Percentiles rank a stretch among this genome's conserved stretches.
These are phyloP conservation scores for Kwoniella botswanensis DNA, from an alignment of 768 basidiomycete species.

Conservation along the genomic window DNA sequence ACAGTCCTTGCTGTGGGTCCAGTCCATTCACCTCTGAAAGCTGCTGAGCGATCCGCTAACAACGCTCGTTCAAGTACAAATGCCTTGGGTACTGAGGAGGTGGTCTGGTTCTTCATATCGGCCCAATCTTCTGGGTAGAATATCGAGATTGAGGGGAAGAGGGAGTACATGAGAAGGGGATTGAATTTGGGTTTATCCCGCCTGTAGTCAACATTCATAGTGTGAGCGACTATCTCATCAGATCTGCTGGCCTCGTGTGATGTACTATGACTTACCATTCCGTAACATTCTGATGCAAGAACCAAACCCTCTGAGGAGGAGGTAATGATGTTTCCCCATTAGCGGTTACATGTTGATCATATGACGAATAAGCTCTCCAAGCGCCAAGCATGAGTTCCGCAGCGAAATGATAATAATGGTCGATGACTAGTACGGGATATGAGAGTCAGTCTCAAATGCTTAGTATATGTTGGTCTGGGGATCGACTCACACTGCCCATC, in stretches of 20 bases:
- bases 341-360: conserved; percentile 51
- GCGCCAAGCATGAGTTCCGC: conserved; percentile 78
- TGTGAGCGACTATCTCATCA: neutral
- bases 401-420: conserved; percentile 85
- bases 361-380: conserved; percentile 67
- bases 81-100: conserved; percentile 56
- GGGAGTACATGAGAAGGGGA: conserved; percentile 73
- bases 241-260: too few species aligned
- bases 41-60: conserved; percentile 75
- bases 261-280: conserved; percentile 46
- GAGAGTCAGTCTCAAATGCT: too few species aligned
- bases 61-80: conserved; percentile 76
- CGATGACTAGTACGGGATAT: conserved; percentile 62
- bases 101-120: conserved; percentile 64
- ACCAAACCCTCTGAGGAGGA: conserved; percentile 71
- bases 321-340: conserved; percentile 61
- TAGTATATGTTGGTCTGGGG: too few species aligned
- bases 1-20: conserved; percentile 72
- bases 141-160: conserved; percentile 65
- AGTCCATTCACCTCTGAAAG: conserved; percentile 71
- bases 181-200: conserved; percentile 80
- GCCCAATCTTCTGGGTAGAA: conserved; percentile 76
- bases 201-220: conserved; percentile 60
- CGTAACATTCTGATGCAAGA: conserved; percentile 61
- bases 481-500: conserved; percentile 61